Percentiles rank a stretch among this genome's conserved stretches.
phyloP scores from a whole-genome alignment of 1,284 basidiomycete genomes.

The Ceratobasidium theobromae region DNA sequence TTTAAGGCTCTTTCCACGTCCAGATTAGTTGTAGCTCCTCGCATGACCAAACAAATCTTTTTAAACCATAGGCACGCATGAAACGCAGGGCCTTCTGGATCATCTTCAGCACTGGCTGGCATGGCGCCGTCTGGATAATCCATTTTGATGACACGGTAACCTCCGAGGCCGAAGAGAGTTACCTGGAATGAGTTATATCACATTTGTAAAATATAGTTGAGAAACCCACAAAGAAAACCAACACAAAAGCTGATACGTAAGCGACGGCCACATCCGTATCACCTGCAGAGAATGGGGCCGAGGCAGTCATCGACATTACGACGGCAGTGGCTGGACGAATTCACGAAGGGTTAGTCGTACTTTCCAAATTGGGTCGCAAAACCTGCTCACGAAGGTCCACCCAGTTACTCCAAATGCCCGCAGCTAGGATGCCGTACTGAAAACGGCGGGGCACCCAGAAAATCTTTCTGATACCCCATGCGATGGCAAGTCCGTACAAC shows the following conservation, averaged over 20 bases:
- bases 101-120: slow-evolving; percentile 59
- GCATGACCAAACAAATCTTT: not conserved
- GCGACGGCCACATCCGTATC: slow-evolving; percentile 64
- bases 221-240: slow-evolving; percentile 51
- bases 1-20: no score
- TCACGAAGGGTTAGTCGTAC: not conserved
- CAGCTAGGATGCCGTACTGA: slow-evolving; percentile 63
- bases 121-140: slow-evolving; percentile 51
- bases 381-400: slow-evolving; percentile 67
- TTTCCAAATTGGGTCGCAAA: not conserved
- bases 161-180: slow-evolving; percentile 64
- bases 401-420: slow-evolving; percentile 65
- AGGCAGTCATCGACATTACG: slow-evolving; percentile 55
- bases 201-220: no score
- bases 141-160: slow-evolving; percentile 53
- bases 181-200: slow-evolving; percentile 48
- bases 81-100: slow-evolving; percentile 42
- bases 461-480: slow-evolving; percentile 60
- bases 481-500: slow-evolving; percentile 55
- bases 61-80: slow-evolving; percentile 35
- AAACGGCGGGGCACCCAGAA: slow-evolving; percentile 82
- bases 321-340: slow-evolving; percentile 66
- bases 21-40: not conserved
- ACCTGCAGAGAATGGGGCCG: slow-evolving; percentile 54
- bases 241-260: slow-evolving; percentile 54